Base-by-base conservation (phyloP, 2,329 filamentous ascomycete species). In the Escovopsis sp. region DNA sequence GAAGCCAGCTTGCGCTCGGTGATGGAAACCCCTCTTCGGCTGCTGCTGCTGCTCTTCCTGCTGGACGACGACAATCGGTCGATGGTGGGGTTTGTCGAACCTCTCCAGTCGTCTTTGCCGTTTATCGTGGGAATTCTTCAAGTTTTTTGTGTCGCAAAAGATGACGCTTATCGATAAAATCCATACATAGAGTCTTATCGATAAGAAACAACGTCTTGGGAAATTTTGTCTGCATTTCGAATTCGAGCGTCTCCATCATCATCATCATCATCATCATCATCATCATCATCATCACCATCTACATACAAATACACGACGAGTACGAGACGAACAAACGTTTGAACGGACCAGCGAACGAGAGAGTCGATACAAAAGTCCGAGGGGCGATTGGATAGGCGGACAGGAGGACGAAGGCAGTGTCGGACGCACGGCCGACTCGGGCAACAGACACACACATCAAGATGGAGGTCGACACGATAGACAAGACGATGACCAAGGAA, bases 1-100 rank as follows among this genome's bases (percentile, higher is more conserved):
- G 78, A 79, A 62, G 68, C 73, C 73, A 79, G 61, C 42, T 63
- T 76, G 66, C n/a, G 35, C 10, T 17, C n/a, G n/a, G n/a, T n/a
- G n/a, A n/a, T n/a, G n/a, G n/a, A n/a, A n/a, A n/a, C n/a, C n/a
- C n/a, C n/a, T 17, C n/a, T 18, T 18, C 15, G 3, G 6, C 21
- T 35, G 6, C 12, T 13, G 4, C 5, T 21, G 5, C 10, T 34
- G 10, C 6, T 15, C n/a, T 14, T 17, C 10, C 11, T n/a, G n/a
- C n/a, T n/a, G 17, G 33, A n/a, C 12, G 10, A 23, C 10, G 21
- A 23, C 40, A 38, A 46, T 44, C 43, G 45, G 43, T 43, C 48
- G 42, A 52, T 58, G 52, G 53, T 48, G 54, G 51, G 52, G 55
- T 55, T 54, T n/a, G n/a, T n/a, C n/a, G n/a, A n/a, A n/a, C n/a